These are phyloP conservation scores for Botrytis paeoniae DNA, from an alignment of 2,329 filamentous ascomycete species.

Conservation along the genomic window DNA sequence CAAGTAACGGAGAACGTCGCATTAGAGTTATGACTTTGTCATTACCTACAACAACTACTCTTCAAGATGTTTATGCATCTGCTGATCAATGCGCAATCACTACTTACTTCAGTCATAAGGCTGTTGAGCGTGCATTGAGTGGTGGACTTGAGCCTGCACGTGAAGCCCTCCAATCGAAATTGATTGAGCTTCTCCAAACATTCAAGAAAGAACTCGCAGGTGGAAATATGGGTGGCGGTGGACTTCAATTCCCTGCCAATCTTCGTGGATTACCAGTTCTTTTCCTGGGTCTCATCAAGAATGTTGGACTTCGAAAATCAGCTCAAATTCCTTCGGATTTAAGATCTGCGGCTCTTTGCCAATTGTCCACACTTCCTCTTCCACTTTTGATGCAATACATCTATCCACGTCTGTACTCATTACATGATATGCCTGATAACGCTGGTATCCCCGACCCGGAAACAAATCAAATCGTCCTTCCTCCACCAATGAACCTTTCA, in stretches of 20 bases:
- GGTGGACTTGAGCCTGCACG: constrained; percentile 86
- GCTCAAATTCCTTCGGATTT: constrained; percentile 93
- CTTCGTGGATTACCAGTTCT: constrained; percentile 82
- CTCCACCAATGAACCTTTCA: constrained; percentile 79
- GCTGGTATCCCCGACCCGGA: constrained; percentile 81
- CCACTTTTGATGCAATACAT: constrained; percentile 92
- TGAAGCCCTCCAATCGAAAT: constrained; percentile 86
- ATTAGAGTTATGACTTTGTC: constrained; percentile 93
- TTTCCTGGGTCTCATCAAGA: constrained; percentile 94
- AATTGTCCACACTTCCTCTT: constrained; percentile 89
- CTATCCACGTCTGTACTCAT: constrained; percentile 77
- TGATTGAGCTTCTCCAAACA: constrained; percentile 87
- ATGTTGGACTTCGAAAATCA: constrained; percentile 88
- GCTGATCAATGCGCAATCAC: constrained; percentile 93
- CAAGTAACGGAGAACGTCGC: constrained; percentile 92
- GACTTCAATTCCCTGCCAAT: constrained; percentile 91
- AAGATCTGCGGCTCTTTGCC: constrained; percentile 85
- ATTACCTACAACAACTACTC: constrained; percentile 84
- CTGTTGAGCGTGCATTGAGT: constrained; percentile 83
- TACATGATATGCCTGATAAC: constrained; percentile 95
- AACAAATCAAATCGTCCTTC: constrained; percentile 85
- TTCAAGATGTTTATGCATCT: constrained; percentile 90
- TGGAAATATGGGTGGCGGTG: constrained; percentile 88
- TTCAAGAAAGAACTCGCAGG: constrained; percentile 97
- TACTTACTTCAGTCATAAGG: constrained; percentile 95